Evolutionary conservation across 225 moss, liverwort and hornwort genomes (phyloP), one percentile per base, ranked within the genome.

Genomic region (Polytrichum commune): DNA sequence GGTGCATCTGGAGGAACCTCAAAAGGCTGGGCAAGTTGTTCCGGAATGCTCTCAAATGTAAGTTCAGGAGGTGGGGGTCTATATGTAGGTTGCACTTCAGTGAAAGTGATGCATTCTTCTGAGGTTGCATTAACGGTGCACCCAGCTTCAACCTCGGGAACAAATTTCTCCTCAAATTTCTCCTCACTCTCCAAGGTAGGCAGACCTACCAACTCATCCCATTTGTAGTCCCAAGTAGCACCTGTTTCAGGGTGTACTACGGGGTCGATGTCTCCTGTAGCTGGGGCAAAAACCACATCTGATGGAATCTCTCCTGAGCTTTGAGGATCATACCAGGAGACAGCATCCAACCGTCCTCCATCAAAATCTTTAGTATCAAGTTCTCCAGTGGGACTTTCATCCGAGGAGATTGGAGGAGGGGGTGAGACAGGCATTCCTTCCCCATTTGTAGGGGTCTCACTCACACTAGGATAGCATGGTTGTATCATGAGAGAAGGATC

Each of bases 401-500:
- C 79, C 33, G 75, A 82, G 58, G 81, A 76, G 33, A 88, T 69
- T 23, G 77, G 73, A 19, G 76, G 66, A 56, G 75, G 77, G 68
- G 72, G 74, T 25, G 75, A 77, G n/a, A 55, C 74, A 54, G 85
- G 73, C 58, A 62, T 73, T 57, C 64, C 79, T 58, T 85, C 83
- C 61, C 79, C 69, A 5, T 27, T 25, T 29, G 82, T 68, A 27
- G 75, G 70, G 63, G 76, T 73, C 60, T 70, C 71, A 54, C 63
- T 69, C 27, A 72, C 55, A 71, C 54, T 30, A 2, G 73, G 76
- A 74, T 80, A 77, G 79, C 73, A 79, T 63, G 89, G 68, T 35
- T 80, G 66, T 62, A 95, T 93, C 87, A 90, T 91, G 24, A 99
- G 86, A 65, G 98, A 89, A 30, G 95, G 95, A 72, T 98, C 98